Evolutionary conservation across 495 filamentous ascomycete genomes (phyloP).

Genomic region (Xylaria flabelliformis): DNA sequence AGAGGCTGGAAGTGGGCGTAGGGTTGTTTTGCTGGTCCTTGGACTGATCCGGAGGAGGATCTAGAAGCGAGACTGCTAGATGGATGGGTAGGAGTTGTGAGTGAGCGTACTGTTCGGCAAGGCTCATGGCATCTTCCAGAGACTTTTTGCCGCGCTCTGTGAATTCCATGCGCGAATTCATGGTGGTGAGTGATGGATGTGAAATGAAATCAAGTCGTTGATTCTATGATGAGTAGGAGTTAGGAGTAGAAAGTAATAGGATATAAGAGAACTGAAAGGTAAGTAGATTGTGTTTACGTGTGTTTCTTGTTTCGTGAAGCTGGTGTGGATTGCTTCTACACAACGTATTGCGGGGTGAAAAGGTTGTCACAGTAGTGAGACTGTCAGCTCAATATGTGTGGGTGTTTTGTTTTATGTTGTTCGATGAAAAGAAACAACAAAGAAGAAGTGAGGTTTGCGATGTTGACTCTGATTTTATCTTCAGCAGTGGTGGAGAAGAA

Average conservation of each 20-base stretch:
- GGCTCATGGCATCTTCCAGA: slow-evolving; percentile 79
- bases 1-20: slow-evolving; percentile 74
- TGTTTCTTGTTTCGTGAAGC: slow-evolving; percentile 22
- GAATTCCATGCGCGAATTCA: slow-evolving; percentile 74
- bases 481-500: slow-evolving; percentile 4
- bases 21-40: slow-evolving; percentile 72
- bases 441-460: not conserved
- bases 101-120: slow-evolving; percentile 88
- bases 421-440: slow-evolving; percentile 2
- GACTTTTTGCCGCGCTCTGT: slow-evolving; percentile 91
- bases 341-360: slow-evolving; percentile 15
- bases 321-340: slow-evolving; percentile 24
- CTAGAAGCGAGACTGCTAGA: slow-evolving; percentile 85
- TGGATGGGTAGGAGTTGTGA: slow-evolving; percentile 88
- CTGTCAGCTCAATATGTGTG: not conserved
- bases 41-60: slow-evolving; percentile 77
- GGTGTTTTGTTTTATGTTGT: not conserved
- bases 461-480: slow-evolving; percentile 14
- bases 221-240: not conserved
- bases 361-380: not conserved
- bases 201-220: not conserved
- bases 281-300: slow-evolving; percentile 14
- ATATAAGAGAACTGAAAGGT: not conserved
- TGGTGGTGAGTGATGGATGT: slow-evolving; percentile 29
- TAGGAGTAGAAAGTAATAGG: slow-evolving; percentile 12